phyloP scores from a whole-genome alignment of 2,329 filamentous ascomycete genomes.

The Epicoccum nigrum region DNA sequence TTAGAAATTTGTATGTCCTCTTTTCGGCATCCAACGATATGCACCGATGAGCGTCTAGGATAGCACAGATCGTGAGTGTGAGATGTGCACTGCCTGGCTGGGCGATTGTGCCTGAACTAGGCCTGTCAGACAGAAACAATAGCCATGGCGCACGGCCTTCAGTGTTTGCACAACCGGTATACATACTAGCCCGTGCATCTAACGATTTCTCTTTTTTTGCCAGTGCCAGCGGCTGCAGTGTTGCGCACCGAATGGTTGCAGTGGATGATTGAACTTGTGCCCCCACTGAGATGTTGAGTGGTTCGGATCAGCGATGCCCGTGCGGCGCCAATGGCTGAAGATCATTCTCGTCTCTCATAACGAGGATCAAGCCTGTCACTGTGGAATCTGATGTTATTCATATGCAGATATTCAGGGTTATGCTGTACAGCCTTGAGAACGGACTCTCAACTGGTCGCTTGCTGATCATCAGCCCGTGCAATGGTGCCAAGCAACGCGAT shows the following conservation, averaged over 20 bases:
- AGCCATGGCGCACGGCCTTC: neutral
- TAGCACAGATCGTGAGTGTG: conserved; percentile 1
- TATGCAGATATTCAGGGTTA: too few species aligned
- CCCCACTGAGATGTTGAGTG: neutral
- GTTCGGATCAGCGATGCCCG: conserved; percentile 1
- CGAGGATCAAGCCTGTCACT: too few species aligned
- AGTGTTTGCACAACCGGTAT: neutral
- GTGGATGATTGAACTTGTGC: neutral
- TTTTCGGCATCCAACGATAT: conserved; percentile 7
- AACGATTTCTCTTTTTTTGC: neutral
- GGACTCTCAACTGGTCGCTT: too few species aligned
- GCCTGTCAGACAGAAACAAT: conserved; percentile 3
- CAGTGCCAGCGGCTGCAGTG: neutral
- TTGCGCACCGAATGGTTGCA: neutral
- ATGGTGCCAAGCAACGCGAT: too few species aligned
- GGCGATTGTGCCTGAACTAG: neutral
- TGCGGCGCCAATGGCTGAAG: neutral
- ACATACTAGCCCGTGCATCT: neutral
- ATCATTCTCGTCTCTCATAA: too few species aligned
- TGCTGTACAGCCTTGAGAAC: too few species aligned
- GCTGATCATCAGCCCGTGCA: too few species aligned
- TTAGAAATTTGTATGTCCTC: neutral
- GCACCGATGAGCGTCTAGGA: neutral
- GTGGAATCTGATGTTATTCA: too few species aligned
- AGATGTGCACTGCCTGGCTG: conserved; percentile 1